Conservation (phyloP, 495 filamentous ascomycete genomes). For the Tuber aestivum region DNA sequence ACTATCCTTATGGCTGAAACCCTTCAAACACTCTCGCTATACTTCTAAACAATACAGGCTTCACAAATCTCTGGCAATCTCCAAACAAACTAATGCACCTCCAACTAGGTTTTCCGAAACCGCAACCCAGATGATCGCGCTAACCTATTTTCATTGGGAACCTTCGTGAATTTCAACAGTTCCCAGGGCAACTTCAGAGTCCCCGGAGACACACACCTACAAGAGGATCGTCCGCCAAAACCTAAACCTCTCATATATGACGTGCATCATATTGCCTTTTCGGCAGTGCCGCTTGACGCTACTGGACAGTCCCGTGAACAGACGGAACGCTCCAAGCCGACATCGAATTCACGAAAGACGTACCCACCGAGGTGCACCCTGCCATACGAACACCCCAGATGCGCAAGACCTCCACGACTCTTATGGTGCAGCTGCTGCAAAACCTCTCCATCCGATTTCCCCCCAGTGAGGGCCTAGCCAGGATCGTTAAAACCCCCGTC, state of each 20-base stretch:
- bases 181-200: no score
- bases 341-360: conserved; percentile 93
- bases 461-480: conserved; percentile 92
- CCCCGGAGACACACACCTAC: neutral
- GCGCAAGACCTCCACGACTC: conserved; percentile 94
- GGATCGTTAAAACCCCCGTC: conserved; percentile 97
- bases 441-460: conserved; percentile 91
- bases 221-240: conserved; percentile 9
- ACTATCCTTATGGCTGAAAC: no score
- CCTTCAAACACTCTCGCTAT: no score
- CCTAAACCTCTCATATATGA: conserved; percentile 33
- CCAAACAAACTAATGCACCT: no score
- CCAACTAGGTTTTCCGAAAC: no score
- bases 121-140: no score
- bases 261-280: conserved; percentile 20
- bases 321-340: conserved; percentile 93
- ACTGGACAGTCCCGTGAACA: conserved; percentile 96
- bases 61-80: no score
- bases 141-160: no score
- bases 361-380: conserved; percentile 94
- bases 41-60: no score
- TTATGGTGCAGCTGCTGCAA: conserved; percentile 99
- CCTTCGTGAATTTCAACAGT: no score
- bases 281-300: conserved; percentile 89
- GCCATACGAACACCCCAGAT: conserved; percentile 94